Evolutionary conservation across 352 stramenopile species (phyloP), one percentile per base, ranked within the genome.

Genomic region (Pythium coloratum): DNA sequence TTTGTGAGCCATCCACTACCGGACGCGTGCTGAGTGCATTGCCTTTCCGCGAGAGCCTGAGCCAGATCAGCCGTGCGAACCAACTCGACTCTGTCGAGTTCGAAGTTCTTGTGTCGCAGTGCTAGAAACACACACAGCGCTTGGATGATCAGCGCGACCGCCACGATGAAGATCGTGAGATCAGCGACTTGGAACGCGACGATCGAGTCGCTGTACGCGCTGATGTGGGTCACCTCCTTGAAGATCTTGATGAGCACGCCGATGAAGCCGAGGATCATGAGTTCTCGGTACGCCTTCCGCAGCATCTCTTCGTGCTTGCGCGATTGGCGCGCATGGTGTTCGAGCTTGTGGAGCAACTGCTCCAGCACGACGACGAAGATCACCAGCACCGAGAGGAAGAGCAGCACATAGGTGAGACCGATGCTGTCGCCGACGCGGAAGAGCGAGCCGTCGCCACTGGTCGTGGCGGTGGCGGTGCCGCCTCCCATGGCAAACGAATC

Each of bases 291-390:
- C 6, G 70, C 75, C 50, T 90, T 90, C 12, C 69, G 76, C 16
- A 89, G 59, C 75, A 91, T 91, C 36, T 89, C 76, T 33, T 86
- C 54, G 59, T 88, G 87, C 70, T 89, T 91, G 32, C 73, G 75
- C 42, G 77, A 85, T 20, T 55, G 62, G 2, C 71, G 58, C 30
- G 82, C 59, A 51, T 80, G 70, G 59, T 87, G 76, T 32, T 87
- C 77, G 9, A 89, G 64, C 32, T 71, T 59, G 53, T 91, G 80
- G 36, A 91, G 70, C 10, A 55, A 46, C 3, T 67, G 61, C 59
- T 91, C 82, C 13, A 91, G 75, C 20, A 80, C 13, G 3, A 87
- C 66, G 12, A 91, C 60, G 62, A 68, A 82, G 12, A 80, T 55
- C 2, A 83, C 78, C 30, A 91, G 67, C 18, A 88, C 24, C 46